A percentile compares a stretch with the other conserved stretches of the same genome.
Evolutionary conservation across 2,329 filamentous ascomycete species (phyloP).

Genomic region (Coleophoma crateriformis): DNA sequence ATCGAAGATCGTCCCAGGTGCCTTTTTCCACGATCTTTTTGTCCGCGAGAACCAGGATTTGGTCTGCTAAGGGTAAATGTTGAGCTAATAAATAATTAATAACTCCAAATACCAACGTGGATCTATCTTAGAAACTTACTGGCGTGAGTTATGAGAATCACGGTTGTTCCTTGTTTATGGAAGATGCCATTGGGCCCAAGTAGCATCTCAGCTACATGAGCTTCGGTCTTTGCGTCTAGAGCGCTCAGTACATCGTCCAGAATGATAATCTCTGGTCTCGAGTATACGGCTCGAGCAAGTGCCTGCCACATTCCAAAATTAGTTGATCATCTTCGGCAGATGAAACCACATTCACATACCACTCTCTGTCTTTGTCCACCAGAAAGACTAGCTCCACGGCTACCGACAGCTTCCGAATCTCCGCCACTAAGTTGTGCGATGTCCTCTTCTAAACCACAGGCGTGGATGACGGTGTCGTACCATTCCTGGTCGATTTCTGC

Average conservation of each 20-base stretch:
- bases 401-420: slow-evolving; percentile 19
- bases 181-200: slow-evolving; percentile 5
- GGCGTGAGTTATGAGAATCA: slow-evolving; percentile 26
- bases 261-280: slow-evolving; percentile 9
- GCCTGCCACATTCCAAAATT: slow-evolving; percentile 2
- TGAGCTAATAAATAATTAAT: slow-evolving; percentile 15
- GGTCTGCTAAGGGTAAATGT: slow-evolving; percentile 20
- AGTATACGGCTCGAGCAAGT: slow-evolving; percentile 14
- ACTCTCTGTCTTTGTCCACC: slow-evolving; percentile 17
- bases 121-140: slow-evolving; percentile 18
- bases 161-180: slow-evolving; percentile 21
- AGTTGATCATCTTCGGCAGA: not conserved
- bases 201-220: slow-evolving; percentile 4
- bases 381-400: slow-evolving; percentile 23
- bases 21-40: slow-evolving; percentile 3
- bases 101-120: slow-evolving; percentile 18
- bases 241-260: slow-evolving; percentile 16
- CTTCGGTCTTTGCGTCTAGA: slow-evolving; percentile 11
- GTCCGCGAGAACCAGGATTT: slow-evolving; percentile 3
- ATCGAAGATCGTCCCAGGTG: slow-evolving; percentile 12
- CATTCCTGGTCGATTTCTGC: slow-evolving; percentile 10
- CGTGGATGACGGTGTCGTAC: slow-evolving; percentile 12
- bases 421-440: slow-evolving; percentile 14
- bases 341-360: slow-evolving; percentile 3
- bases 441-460: slow-evolving; percentile 15